Evolutionary conservation across 1,284 basidiomycete species (phyloP).

Genomic region (Rhodotorula sp.): DNA sequence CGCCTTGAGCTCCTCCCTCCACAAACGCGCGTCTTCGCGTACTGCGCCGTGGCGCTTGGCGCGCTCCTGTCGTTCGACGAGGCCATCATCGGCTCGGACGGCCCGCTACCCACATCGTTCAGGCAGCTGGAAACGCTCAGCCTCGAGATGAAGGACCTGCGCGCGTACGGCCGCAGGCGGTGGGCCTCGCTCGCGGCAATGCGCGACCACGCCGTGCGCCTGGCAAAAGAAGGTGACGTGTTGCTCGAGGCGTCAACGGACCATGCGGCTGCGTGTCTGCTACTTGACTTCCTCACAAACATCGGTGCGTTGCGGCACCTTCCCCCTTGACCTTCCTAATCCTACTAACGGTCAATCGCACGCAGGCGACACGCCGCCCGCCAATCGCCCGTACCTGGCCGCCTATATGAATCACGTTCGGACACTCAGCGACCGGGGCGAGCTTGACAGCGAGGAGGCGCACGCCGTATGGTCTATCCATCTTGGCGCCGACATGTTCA

Average conservation of each 20-base stretch:
- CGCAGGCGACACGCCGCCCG: not conserved
- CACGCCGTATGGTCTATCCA: not conserved
- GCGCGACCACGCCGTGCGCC: not conserved
- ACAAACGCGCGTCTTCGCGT: not conserved
- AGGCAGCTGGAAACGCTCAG: not conserved
- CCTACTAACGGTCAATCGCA: not conserved
- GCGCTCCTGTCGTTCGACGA: not conserved
- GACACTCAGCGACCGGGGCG: not conserved
- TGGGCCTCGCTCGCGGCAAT: not conserved
- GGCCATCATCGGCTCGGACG: not conserved
- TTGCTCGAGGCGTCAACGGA: not conserved
- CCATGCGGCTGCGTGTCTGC: not conserved
- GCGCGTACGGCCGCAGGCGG: not conserved
- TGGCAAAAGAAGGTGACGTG: not conserved
- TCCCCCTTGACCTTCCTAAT: no score
- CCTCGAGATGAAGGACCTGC: not conserved
- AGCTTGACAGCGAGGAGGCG: not conserved
- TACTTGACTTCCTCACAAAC: not conserved
- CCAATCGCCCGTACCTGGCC: not conserved
- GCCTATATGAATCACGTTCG: not conserved
- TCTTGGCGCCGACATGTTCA: not conserved
- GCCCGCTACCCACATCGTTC: not conserved
- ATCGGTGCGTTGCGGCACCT: not conserved
- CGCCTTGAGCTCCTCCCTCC: not conserved
- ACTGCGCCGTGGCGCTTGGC: not conserved